Evolutionary conservation across 2,329 filamentous ascomycete species (phyloP).

Genomic region (Neospermospora avenae): DNA sequence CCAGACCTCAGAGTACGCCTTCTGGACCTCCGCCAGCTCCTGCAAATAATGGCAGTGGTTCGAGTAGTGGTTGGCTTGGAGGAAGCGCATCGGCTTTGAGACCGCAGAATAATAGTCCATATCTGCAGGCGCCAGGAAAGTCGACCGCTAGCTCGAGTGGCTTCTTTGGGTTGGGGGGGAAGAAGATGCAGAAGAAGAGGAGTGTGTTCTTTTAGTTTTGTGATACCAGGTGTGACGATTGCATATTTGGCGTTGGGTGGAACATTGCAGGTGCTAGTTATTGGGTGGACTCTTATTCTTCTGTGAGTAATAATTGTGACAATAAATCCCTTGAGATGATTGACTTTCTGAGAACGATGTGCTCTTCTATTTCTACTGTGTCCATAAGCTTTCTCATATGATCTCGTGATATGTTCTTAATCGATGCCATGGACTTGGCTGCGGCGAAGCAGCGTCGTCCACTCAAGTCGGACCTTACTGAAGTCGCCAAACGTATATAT

Average conservation of each 20-base stretch:
- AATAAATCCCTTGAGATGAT: not conserved
- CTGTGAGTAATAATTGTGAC: not conserved
- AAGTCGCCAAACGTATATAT: no score
- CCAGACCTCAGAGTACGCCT: conserved; percentile 30
- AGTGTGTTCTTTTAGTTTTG: conserved; percentile 27
- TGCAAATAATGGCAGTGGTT: not conserved
- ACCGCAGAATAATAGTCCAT: conserved; percentile 21
- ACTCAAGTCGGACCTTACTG: no score
- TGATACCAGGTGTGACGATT: conserved; percentile 1
- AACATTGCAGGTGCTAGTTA: not conserved
- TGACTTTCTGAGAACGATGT: no score
- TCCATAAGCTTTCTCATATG: no score
- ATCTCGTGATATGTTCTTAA: no score
- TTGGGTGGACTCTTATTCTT: not conserved
- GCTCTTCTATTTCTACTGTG: no score
- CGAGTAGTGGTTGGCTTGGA: conserved; percentile 7
- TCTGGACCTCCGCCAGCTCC: conserved; percentile 3
- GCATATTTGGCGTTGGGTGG: not conserved
- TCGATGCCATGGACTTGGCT: no score
- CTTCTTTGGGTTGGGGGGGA: conserved; percentile 40
- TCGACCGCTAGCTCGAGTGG: conserved; percentile 42
- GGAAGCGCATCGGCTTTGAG: not conserved
- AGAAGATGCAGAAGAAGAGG: conserved; percentile 35
- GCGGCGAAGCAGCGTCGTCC: no score
- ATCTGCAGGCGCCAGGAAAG: conserved; percentile 30